Evolutionary conservation across 805 yeast genomes (phyloP).

Genomic region (Candida caryicola): DNA sequence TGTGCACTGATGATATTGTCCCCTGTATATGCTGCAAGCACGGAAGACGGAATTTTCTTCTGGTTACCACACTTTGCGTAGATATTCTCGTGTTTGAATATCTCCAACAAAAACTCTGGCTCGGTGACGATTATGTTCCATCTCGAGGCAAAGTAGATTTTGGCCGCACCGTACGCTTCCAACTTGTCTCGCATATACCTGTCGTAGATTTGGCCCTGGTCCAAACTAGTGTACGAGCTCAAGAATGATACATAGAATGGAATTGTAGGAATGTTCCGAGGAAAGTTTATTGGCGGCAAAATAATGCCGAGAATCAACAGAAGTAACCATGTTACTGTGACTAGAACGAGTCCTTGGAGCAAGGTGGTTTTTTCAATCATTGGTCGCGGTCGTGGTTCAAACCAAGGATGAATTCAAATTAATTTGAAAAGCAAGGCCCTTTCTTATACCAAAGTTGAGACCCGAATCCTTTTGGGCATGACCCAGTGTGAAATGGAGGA

Average conservation of each 20-base stretch:
- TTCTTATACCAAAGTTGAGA: too few relatives aligned
- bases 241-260: slow-evolving; percentile 58
- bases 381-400: too few relatives aligned
- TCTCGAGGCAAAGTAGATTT: slow-evolving; percentile 56
- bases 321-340: background rate
- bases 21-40: slow-evolving; percentile 54
- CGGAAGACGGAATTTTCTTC: slow-evolving; percentile 54
- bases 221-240: slow-evolving; percentile 41
- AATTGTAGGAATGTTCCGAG: slow-evolving; percentile 54
- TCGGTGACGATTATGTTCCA: slow-evolving; percentile 56
- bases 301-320: slow-evolving; percentile 13
- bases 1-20: slow-evolving; percentile 61
- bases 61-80: slow-evolving; percentile 62
- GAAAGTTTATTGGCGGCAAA: slow-evolving; percentile 51
- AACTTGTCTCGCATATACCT: slow-evolving; percentile 41
- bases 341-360: too few relatives aligned
- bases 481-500: too few relatives aligned
- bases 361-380: too few relatives aligned
- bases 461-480: too few relatives aligned
- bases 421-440: too few relatives aligned
- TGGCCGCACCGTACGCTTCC: slow-evolving; percentile 56
- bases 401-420: too few relatives aligned
- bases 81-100: slow-evolving; percentile 47
- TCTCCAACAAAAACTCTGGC: slow-evolving; percentile 45
- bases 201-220: slow-evolving; percentile 48